Evolutionary conservation across 2,329 filamentous ascomycete species (phyloP), one percentile per base, ranked within the genome.

Genomic region (Colletotrichum tropicale): DNA sequence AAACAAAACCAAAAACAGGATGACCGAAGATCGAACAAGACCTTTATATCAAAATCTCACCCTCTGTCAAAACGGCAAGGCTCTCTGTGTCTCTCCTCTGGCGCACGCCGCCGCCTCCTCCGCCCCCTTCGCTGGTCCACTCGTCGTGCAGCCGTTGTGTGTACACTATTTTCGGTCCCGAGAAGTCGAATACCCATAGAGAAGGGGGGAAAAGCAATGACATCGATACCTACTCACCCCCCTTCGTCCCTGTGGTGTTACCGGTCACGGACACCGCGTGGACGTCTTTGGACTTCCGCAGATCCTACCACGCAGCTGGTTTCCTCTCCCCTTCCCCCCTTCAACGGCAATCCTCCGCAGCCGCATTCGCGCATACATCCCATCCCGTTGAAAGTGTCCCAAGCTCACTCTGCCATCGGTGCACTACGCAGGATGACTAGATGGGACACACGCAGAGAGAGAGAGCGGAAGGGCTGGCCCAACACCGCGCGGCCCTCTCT

Each of bases 201-300:
- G 30, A 28, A 28, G 8, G 13, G n/a, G 18, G 24, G 56, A 38
- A 73, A 75, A 74, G 70, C 74, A 76, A 76, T 69, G 58, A 60
- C 70, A 73, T 68, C 62, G 56, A 34, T 64, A 65, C n/a, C 28
- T 66, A 32, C 18, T 38, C 43, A 30, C 61, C 21, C 30, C 70
- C 34, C 58, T 34, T 64, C 38, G 43, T 48, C n/a, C 43, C 43
- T 48, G 43, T 21, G 43, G 43, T 48, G 43, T 48, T 48, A 48
- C 43, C 43, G 73, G n/a, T 30, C 74, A 69, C 74, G 48, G 74
- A 76, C 74, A 69, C 28, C 70, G 64, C 70, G 64, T 72, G 56
- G 62, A 30, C 58, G 43, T 73, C 70, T 68, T 65, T 68, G 73
- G 70, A 36, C 56, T 32, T 28, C 32, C 56, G 43, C 70, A 65